phyloP scores from a whole-genome alignment of 2,329 filamentous ascomycete species.

The Dryadomyces sulphureus region DNA sequence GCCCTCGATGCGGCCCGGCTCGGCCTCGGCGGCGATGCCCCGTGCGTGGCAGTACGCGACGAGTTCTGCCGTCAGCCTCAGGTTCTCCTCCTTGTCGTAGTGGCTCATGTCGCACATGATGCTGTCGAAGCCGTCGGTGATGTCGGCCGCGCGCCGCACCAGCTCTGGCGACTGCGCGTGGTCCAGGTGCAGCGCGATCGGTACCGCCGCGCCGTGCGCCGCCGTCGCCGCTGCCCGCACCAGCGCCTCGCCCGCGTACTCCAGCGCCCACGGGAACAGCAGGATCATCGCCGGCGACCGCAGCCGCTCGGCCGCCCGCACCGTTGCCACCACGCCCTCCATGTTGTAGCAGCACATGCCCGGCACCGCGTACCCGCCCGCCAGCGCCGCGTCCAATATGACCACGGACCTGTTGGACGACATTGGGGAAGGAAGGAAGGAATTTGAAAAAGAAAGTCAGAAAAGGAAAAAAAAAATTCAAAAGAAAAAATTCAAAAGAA shows the following conservation, averaged over 20 bases:
- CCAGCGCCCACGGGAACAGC: constrained; percentile 56
- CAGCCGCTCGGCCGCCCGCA: constrained; percentile 34
- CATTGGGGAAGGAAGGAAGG: no score
- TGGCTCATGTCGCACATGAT: constrained; percentile 69
- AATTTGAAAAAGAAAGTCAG: no score
- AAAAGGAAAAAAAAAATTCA: no score
- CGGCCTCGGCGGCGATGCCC: constrained; percentile 55
- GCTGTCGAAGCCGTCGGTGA: constrained; percentile 42
- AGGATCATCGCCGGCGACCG: constrained; percentile 52
- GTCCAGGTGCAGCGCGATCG: constrained; percentile 44
- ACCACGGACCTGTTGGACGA: constrained; percentile 17
- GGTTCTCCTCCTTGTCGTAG: constrained; percentile 56
- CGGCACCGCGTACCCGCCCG: constrained; percentile 42
- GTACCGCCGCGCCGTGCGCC: constrained; percentile 34
- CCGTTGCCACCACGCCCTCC: constrained; percentile 42
- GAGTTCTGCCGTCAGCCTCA: constrained; percentile 46
- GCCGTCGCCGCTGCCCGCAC: constrained; percentile 35
- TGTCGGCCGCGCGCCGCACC: constrained; percentile 36
- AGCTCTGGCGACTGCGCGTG: constrained; percentile 44
- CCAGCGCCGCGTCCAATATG: constrained; percentile 41
- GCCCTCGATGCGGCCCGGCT: constrained; percentile 53
- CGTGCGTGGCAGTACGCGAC: constrained; percentile 47
- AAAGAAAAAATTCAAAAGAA: no score
- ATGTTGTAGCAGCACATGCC: constrained; percentile 48
- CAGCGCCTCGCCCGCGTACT: constrained; percentile 39